Evolutionary conservation across 1,284 basidiomycete genomes (phyloP), one percentile per base, ranked within the genome.

Genomic region (Malassezia furfur): DNA sequence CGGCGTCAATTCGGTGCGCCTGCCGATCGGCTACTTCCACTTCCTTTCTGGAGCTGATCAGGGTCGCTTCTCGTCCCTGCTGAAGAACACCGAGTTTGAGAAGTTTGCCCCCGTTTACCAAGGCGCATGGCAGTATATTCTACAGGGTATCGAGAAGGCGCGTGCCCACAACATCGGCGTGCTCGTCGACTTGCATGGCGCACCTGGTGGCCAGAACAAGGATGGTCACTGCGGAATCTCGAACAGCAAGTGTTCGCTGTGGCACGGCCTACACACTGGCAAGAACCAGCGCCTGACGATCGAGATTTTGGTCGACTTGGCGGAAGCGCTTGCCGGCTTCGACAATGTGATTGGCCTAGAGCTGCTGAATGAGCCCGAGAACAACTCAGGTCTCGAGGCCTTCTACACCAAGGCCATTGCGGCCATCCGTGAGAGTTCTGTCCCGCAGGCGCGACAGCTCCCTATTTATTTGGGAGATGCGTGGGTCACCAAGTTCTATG

Each of bases 1-100:
- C 51, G 88, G 88, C 0, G 81, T 90, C 70, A 91, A 90, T 65
- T 81, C 85, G 35, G 87, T 91, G 61, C 79, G 88, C 56, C 81
- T 91, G 54, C 88, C 88, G 21, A 85, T 91, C 49, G 59, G 61
- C 39, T 67, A 65, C 54, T 62, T 54, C 61, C 88, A 87, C 85
- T 90, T 68, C 85, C 84, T 22, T 85, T 84, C 77, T 85, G 88
- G 76, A 83, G 88, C 70, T 62, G 88, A 39, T 83, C 82, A 85
- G 52, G 79, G 78, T 2, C 79, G 81, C 10, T 48, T 62, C 2
- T 28, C 54, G 1, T 39, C 48, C 5, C 80, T 88, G 1, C 74
- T 90, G 5, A 75, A 78, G n/a, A 81, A 80, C 7, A 90, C 88
- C 0, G 84, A 87, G 56, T 91, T 86, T 65, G 80, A 80, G 48